Conservation (phyloP, 345 rosid species). For the Turritis glabra region DNA sequence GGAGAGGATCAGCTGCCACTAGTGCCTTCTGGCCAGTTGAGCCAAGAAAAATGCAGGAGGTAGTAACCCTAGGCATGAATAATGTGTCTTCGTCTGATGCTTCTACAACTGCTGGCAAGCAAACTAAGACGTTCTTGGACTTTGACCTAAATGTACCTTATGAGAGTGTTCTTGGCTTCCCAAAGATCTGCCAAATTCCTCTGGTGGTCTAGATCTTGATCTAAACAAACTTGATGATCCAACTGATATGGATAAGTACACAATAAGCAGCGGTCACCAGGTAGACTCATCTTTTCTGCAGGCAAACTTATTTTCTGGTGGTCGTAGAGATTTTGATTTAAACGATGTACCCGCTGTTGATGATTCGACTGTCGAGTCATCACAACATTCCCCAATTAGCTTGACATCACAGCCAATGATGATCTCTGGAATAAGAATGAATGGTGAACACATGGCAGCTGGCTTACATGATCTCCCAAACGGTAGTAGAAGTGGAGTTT, state of each 20-base stretch:
- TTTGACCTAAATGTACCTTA: conserved; percentile 87
- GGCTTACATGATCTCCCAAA: conserved; percentile 66
- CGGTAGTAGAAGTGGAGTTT: conserved; percentile 45
- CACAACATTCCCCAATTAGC: conserved; percentile 49
- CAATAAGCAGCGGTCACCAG: conserved; percentile 43
- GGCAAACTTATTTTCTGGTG: conserved; percentile 35
- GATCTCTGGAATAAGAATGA: conserved; percentile 53
- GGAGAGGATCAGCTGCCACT: conserved; percentile 99
- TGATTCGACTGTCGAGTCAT: conserved; percentile 56
- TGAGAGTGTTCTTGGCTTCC: conserved; percentile 64
- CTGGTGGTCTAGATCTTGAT: conserved; percentile 86
- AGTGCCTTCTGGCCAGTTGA: conserved; percentile 98
- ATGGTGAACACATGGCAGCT: conserved; percentile 50
- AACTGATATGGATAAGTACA: conserved; percentile 46
- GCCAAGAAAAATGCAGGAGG: conserved; percentile 69
- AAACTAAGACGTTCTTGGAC: conserved; percentile 58
- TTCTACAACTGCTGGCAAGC: conserved; percentile 42
- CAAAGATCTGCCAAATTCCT: conserved; percentile 42
- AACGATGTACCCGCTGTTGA: conserved; percentile 80
- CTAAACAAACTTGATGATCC: conserved; percentile 74
- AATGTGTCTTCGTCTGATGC: conserved; percentile 41
- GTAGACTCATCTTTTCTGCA: conserved; percentile 43
- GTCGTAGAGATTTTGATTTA: conserved; percentile 74
- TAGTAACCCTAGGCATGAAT: conserved; percentile 36
- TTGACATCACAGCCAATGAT: conserved; percentile 52